Percentiles rank a stretch among this genome's conserved stretches.
Evolutionary conservation across 2,329 filamentous ascomycete species (phyloP).

Genomic region (Gnomoniopsis sp.): DNA sequence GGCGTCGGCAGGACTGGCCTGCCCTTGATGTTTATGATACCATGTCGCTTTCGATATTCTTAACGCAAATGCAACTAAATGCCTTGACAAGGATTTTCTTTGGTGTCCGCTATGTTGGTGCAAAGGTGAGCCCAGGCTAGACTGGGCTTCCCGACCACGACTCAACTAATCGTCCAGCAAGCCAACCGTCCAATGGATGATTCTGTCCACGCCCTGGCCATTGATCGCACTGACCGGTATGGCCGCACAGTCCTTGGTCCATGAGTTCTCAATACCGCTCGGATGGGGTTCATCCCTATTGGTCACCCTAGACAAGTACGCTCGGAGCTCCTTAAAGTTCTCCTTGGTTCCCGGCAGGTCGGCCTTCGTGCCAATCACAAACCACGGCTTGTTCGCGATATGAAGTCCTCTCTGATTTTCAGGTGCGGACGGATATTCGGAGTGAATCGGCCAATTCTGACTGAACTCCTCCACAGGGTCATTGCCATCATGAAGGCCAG

Average conservation of each 20-base stretch:
- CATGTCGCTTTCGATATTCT: neutral
- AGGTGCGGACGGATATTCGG: slow-evolving; percentile 26
- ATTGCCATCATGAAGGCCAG: slow-evolving; percentile 27
- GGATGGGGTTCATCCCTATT: slow-evolving; percentile 66
- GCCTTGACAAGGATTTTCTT: neutral
- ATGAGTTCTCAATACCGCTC: slow-evolving; percentile 56
- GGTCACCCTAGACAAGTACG: slow-evolving; percentile 67
- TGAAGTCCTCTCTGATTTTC: slow-evolving; percentile 46
- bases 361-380: slow-evolving; percentile 90
- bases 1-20: neutral
- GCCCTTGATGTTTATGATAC: slow-evolving; percentile 6
- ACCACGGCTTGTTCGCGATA: slow-evolving; percentile 95
- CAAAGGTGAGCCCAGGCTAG: neutral
- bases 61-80: neutral
- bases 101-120: neutral
- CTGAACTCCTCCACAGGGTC: slow-evolving; percentile 17
- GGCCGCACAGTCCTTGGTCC: slow-evolving; percentile 61
- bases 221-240: slow-evolving; percentile 89
- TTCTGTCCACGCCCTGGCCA: slow-evolving; percentile 74
- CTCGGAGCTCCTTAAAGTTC: slow-evolving; percentile 68
- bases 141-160: neutral
- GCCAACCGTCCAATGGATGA: slow-evolving; percentile 70
- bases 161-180: slow-evolving; percentile 50
- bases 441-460: slow-evolving; percentile 27
- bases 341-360: slow-evolving; percentile 75